These are phyloP conservation scores for Heliamphora exappendiculata DNA, from an alignment of 148 eudicot species.

Conservation along the genomic window DNA sequence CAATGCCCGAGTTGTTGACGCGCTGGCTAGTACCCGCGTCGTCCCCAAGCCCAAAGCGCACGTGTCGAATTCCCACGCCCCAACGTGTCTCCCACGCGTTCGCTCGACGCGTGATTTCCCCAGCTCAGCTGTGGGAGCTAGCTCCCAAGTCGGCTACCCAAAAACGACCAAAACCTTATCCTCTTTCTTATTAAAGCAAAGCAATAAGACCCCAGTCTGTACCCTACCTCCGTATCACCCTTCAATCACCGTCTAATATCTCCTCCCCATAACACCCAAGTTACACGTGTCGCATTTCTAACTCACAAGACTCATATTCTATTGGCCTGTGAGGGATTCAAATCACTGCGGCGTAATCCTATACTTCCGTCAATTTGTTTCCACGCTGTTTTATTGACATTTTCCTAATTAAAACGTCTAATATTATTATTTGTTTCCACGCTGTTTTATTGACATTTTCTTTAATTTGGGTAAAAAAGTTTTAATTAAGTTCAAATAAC, in stretches of 20 bases:
- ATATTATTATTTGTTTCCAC: no score
- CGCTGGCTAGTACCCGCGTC: neutral
- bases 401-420: conserved; percentile 4
- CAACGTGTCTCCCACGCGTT: neutral
- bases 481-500: no score
- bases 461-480: no score
- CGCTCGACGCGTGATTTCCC: neutral
- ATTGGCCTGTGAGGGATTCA: neutral
- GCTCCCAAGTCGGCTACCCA: neutral
- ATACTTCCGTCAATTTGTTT: conserved; percentile 4
- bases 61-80: neutral
- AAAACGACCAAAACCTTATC: neutral
- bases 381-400: conserved; percentile 13
- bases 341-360: neutral
- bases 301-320: neutral
- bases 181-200: neutral
- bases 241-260: neutral
- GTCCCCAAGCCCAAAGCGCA: neutral
- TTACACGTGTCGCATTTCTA: neutral
- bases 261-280: neutral
- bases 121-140: neutral
- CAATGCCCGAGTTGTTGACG: neutral
- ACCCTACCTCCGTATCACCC: neutral
- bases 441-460: no score
- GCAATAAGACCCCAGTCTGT: neutral